A percentile compares a stretch with the other conserved stretches of the same genome.
Evolutionary conservation across 768 basidiomycete genomes (phyloP).

Genomic region (Agaricus blazei): DNA sequence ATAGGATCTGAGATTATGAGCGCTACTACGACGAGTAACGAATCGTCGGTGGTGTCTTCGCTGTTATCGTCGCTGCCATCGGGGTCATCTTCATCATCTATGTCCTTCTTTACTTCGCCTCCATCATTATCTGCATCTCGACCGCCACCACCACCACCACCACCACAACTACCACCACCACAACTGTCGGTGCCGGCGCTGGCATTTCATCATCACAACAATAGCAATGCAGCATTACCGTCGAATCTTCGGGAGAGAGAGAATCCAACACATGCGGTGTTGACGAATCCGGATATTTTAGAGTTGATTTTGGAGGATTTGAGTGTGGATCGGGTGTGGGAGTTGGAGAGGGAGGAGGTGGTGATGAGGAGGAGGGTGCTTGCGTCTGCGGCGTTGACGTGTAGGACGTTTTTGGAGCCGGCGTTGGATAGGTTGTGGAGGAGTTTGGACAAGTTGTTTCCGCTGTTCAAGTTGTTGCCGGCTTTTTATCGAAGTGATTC

Average conservation of each 20-base stretch:
- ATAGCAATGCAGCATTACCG: no score
- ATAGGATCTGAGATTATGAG: no score
- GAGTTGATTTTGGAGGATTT: conserved; percentile 25
- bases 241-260: neutral
- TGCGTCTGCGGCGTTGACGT: conserved; percentile 20
- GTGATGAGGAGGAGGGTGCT: conserved; percentile 11
- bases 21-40: no score
- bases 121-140: no score
- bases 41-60: no score
- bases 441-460: conserved; percentile 25
- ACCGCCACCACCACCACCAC: no score
- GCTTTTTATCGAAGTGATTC: conserved; percentile 23
- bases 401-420: conserved; percentile 26
- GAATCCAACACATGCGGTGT: conserved; percentile 7
- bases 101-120: no score
- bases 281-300: conserved; percentile 25
- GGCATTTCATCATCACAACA: no score
- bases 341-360: conserved; percentile 14
- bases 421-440: conserved; percentile 28
- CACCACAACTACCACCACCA: no score
- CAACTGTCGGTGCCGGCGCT: no score
- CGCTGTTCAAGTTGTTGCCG: conserved; percentile 26
- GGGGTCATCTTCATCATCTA: no score
- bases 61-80: no score
- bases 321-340: conserved; percentile 15